Evolutionary conservation across 2,329 filamentous ascomycete genomes (phyloP), one percentile per base, ranked within the genome.

Genomic region (Thielaviopsis euricoi): DNA sequence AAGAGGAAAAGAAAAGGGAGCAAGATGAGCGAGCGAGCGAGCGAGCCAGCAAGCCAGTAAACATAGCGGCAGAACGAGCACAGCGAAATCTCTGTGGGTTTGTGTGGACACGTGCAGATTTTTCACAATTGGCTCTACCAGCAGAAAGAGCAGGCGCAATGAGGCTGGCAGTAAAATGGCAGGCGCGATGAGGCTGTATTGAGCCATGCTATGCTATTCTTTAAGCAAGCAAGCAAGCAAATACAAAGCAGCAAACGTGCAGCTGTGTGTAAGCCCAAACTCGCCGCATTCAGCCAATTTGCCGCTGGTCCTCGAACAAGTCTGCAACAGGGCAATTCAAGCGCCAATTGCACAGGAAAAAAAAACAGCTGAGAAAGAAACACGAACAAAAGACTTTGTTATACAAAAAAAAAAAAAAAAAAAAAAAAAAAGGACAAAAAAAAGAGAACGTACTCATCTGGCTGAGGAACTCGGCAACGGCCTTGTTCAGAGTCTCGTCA

Each of bases 381-480:
- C n/a, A n/a, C n/a, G n/a, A n/a, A n/a, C n/a, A n/a, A n/a, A n/a
- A n/a, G n/a, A n/a, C n/a, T n/a, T n/a, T n/a, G n/a, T n/a, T n/a
- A n/a, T n/a, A n/a, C 22, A 46, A 26, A 4, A 26, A 26, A 17
- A 53, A 46, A 15, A 52, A 15, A 2, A 10, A 13, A 21, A 33
- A 33, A 33, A 25, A 53, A 46, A 22, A 52, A 25, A 10, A 15
- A 6, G 15, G 49, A 40, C 10, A 10, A 49, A 52, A 17, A 52
- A 52, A 10, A 49, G 51, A 17, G 50, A 52, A 70, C 72, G 58
- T 71, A 78, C 86, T 76, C 84, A 96, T 90, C 74, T 97, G 83
- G 61, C 77, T 76, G 63, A 96, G 79, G 68, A 95, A 98, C 70
- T 95, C 89, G 62, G 81, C 76, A 61, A 95, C 89, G 63, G 83